Conservation (phyloP, 257 asterid genomes). For the Solanum rostratum region DNA sequence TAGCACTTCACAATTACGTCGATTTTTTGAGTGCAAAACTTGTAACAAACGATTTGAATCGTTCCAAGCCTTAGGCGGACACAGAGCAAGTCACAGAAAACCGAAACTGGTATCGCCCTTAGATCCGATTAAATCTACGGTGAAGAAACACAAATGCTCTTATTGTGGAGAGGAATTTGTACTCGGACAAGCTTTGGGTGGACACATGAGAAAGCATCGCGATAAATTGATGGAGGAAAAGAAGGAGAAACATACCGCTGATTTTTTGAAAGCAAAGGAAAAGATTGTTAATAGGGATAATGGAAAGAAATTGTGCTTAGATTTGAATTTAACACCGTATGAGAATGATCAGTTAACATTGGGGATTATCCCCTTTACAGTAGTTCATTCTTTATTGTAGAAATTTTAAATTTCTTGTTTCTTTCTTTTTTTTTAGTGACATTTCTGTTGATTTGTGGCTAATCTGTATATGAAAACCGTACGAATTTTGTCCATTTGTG, state of each 20-base stretch:
- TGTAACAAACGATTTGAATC: slow-evolving; percentile 13
- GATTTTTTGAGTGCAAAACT: slow-evolving; percentile 19
- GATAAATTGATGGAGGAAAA: neutral
- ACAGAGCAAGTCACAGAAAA: slow-evolving; percentile 26
- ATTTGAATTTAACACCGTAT: slow-evolving; percentile 17
- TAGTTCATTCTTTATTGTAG: neutral
- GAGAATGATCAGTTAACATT: slow-evolving; percentile 15
- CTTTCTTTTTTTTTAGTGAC: neutral
- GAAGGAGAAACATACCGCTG: neutral
- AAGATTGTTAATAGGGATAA: neutral
- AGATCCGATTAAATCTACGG: neutral
- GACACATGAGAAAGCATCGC: neutral
- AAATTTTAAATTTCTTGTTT: neutral
- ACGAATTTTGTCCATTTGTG: neutral
- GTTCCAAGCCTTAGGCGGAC: slow-evolving; percentile 31
- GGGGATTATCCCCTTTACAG: neutral
- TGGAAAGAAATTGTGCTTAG: slow-evolving; percentile 5
- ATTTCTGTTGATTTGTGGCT: neutral
- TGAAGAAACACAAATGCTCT: neutral
- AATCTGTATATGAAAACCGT: neutral
- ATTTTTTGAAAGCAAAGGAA: neutral
- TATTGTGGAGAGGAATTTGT: neutral
- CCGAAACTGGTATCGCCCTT: neutral
- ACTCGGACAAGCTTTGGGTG: neutral
- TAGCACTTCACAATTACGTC: neutral